Evolutionary conservation across 176 grass and related monocot genomes (phyloP).

Genomic region (Eleusine indica): DNA sequence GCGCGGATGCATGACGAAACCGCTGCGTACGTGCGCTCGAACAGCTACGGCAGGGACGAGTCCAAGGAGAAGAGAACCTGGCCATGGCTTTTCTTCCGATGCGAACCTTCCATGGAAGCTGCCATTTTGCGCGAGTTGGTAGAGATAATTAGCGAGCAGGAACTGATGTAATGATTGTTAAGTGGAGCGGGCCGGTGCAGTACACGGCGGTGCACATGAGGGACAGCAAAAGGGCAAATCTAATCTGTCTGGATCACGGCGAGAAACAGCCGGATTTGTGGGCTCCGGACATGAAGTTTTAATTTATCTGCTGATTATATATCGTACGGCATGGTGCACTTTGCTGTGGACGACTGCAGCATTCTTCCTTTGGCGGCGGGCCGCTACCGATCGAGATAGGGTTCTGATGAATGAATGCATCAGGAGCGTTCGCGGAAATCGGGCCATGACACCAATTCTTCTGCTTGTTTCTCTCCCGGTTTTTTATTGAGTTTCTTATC

Average conservation of each 20-base stretch:
- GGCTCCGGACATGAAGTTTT: slow-evolving; percentile 1
- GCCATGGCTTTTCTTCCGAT: background rate
- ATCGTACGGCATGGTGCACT: background rate
- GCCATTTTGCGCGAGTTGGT: background rate
- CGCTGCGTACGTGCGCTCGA: background rate
- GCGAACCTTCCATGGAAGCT: slow-evolving; percentile 46
- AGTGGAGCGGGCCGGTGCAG: background rate
- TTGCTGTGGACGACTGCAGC: background rate
- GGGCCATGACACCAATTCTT: too few relatives aligned
- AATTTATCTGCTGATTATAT: background rate
- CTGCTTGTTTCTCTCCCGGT: too few relatives aligned
- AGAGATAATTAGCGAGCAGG: background rate
- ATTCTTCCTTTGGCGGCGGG: background rate
- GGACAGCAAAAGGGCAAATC: slow-evolving; percentile 37
- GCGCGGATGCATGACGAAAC: background rate
- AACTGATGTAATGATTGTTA: background rate
- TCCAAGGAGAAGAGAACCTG: slow-evolving; percentile 16
- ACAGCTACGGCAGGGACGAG: background rate
- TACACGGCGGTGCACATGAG: slow-evolving; percentile 43
- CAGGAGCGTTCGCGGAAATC: too few relatives aligned
- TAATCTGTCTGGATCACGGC: slow-evolving; percentile 23
- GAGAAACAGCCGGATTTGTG: background rate
- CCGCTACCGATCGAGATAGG: background rate
- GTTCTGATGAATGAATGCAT: too few relatives aligned
- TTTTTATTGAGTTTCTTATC: too few relatives aligned